Conservation (phyloP, 2,329 filamentous ascomycete species). For the Dactylellina leptospora region DNA sequence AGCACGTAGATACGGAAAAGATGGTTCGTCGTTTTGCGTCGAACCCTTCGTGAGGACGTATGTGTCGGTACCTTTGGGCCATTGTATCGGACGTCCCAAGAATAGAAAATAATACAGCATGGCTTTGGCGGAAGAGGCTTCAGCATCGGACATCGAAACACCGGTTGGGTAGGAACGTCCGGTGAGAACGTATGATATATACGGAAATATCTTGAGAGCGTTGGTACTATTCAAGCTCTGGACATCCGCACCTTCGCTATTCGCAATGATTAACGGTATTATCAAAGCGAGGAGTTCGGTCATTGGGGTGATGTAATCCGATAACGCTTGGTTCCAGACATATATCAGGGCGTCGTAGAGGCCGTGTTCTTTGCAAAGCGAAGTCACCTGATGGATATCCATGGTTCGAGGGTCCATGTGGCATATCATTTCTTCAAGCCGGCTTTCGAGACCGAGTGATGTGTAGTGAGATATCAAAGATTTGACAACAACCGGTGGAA, state of each 20-base stretch:
- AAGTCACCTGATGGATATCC: constrained; percentile 91
- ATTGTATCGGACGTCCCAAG: constrained; percentile 78
- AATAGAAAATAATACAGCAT: constrained; percentile 95
- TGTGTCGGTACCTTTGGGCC: constrained; percentile 73
- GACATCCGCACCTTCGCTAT: constrained; percentile 66
- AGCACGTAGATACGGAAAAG: constrained; percentile 84
- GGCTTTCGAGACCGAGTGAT: constrained; percentile 75
- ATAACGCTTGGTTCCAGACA: constrained; percentile 91
- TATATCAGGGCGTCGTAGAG: constrained; percentile 96
- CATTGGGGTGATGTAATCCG: constrained; percentile 89
- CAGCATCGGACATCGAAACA: constrained; percentile 74
- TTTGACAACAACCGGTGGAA: constrained; percentile 87
- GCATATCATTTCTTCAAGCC: constrained; percentile 92
- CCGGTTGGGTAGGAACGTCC: constrained; percentile 91
- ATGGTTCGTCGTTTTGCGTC: constrained; percentile 69
- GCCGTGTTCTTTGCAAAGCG: constrained; percentile 86
- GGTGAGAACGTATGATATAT: constrained; percentile 89
- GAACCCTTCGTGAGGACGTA: constrained; percentile 70
- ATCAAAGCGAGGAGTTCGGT: constrained; percentile 81
- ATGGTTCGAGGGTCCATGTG: constrained; percentile 88
- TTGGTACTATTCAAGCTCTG: constrained; percentile 71
- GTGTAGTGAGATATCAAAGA: constrained; percentile 84
- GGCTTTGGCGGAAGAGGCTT: constrained; percentile 79
- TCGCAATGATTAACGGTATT: constrained; percentile 66
- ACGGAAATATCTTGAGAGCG: constrained; percentile 91